Evolutionary conservation across 345 rosid genomes (phyloP).

Genomic region (Populus davidiana): DNA sequence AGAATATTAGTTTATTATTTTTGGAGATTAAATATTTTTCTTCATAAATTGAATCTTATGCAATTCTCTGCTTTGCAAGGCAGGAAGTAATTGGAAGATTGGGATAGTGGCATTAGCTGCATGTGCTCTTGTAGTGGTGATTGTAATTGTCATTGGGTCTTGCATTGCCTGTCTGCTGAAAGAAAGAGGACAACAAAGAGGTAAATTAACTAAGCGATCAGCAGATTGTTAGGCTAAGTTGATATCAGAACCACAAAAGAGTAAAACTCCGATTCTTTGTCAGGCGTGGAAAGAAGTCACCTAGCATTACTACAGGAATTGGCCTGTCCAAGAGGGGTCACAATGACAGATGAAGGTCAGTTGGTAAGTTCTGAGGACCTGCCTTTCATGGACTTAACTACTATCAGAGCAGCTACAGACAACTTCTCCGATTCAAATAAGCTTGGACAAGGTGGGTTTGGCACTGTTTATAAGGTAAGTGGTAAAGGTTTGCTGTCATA

Average conservation of each 20-base stretch:
- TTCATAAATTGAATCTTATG: not conserved
- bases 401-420: conserved; percentile 8
- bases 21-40: not conserved
- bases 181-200: conserved; percentile 19
- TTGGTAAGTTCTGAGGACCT: too few relatives aligned
- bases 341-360: too few relatives aligned
- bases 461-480: conserved; percentile 8
- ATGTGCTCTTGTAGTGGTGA: not conserved
- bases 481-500: not conserved
- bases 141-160: conserved; percentile 21
- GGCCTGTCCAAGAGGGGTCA: too few relatives aligned
- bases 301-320: too few relatives aligned
- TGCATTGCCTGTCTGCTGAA: not conserved
- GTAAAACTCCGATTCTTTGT: too few relatives aligned
- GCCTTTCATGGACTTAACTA: not conserved
- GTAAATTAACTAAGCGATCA: conserved; percentile 6
- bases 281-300: too few relatives aligned
- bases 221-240: not conserved
- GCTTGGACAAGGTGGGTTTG: conserved; percentile 23
- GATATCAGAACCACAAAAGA: too few relatives aligned
- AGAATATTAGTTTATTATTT: too few relatives aligned
- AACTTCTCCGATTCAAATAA: conserved; percentile 11
- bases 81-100: conserved; percentile 29
- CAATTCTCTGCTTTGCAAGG: not conserved
- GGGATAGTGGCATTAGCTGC: conserved; percentile 15